phyloP scores from a whole-genome alignment of 148 eudicot species.

The Rhododendron vialii region DNA sequence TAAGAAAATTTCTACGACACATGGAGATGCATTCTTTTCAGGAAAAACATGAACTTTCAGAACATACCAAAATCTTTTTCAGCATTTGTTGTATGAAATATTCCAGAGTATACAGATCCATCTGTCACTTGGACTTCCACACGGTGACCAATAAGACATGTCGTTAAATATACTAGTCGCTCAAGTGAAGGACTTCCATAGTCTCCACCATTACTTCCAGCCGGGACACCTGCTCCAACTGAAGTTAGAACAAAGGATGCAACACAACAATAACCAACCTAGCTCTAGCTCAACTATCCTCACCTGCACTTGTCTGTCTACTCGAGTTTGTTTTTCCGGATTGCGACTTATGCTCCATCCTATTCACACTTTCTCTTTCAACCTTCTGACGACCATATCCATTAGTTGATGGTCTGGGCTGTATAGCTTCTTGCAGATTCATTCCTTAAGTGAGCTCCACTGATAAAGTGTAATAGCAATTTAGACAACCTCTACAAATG shows the following conservation, averaged over 20 bases:
- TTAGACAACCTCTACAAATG: neutral
- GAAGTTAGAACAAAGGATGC: constrained; percentile 14
- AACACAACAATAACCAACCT: constrained; percentile 6
- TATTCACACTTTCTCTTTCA: constrained; percentile 52
- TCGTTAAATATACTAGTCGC: constrained; percentile 60
- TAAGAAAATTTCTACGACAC: neutral
- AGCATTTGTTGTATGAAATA: constrained; percentile 73
- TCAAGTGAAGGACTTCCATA: constrained; percentile 52
- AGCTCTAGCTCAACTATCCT: constrained; percentile 15
- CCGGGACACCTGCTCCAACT: constrained; percentile 30
- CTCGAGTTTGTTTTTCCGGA: constrained; percentile 53
- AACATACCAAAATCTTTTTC: constrained; percentile 79
- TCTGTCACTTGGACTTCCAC: constrained; percentile 91
- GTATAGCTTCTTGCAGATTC: constrained; percentile 67
- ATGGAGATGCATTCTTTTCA: neutral
- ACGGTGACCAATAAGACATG: constrained; percentile 82
- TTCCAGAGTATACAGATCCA: constrained; percentile 77
- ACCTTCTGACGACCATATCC: constrained; percentile 58
- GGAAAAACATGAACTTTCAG: neutral
- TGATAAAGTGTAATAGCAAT: neutral
- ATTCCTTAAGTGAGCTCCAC: constrained; percentile 35
- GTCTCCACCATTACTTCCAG: constrained; percentile 35
- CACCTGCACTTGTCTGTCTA: constrained; percentile 45
- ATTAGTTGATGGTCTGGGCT: constrained; percentile 62
- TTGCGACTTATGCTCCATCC: constrained; percentile 52